Evolutionary conservation across 2,329 filamentous ascomycete genomes (phyloP).

Genomic region (Huntiella bhutanensis): DNA sequence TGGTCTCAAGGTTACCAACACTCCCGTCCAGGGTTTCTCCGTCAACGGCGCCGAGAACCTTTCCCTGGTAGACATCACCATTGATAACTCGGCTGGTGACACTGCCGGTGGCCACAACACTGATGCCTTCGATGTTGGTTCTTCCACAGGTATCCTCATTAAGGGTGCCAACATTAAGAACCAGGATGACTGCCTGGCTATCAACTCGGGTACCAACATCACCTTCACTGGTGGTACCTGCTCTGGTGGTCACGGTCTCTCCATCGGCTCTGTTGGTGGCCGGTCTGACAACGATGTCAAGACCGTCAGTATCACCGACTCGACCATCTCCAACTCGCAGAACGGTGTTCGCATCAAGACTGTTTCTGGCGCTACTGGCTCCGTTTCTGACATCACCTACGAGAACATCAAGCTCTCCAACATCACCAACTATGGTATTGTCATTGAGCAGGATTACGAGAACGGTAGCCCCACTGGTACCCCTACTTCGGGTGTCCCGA

Average conservation of each 20-base stretch:
- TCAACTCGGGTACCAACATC: conserved; percentile 34
- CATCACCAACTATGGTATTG: conserved; percentile 23
- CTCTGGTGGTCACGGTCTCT: conserved; percentile 25
- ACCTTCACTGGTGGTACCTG: conserved; percentile 26
- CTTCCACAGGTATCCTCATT: conserved; percentile 30
- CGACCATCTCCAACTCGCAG: conserved; percentile 30
- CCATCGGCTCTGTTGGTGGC: conserved; percentile 26
- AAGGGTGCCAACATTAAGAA: conserved; percentile 34
- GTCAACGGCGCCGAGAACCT: conserved; percentile 21
- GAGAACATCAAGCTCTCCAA: conserved; percentile 23
- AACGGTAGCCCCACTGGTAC: conserved; percentile 27
- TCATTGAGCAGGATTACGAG: conserved; percentile 27
- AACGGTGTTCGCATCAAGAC: conserved; percentile 36
- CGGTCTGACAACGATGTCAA: conserved; percentile 33
- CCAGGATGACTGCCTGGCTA: conserved; percentile 42
- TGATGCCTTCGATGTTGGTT: conserved; percentile 38
- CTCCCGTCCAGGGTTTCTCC: conserved; percentile 24
- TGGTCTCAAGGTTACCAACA: conserved; percentile 23
- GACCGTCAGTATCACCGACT: conserved; percentile 29
- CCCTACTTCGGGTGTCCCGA: conserved; percentile 31
- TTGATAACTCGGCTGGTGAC: conserved; percentile 23
- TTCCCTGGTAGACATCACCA: conserved; percentile 18
- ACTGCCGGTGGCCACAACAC: conserved; percentile 29
- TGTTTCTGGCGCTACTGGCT: conserved; percentile 25
- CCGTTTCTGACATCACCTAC: conserved; percentile 25